A percentile compares a stretch with the other conserved stretches of the same genome.
Conservation (phyloP, 768 basidiomycete species). For the Suillus bovinus region DNA sequence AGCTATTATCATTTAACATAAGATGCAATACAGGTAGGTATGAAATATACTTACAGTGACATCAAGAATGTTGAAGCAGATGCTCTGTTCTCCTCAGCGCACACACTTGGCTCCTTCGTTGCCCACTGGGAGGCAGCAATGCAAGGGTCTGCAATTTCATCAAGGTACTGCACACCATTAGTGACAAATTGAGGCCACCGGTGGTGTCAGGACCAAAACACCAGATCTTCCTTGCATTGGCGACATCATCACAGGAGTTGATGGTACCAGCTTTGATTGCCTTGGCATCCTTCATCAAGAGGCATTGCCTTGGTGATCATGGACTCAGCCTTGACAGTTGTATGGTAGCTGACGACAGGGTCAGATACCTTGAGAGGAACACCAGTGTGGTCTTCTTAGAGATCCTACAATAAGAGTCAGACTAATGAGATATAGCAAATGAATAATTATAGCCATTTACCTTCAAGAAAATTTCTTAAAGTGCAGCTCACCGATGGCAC, state of each 20-base stretch:
- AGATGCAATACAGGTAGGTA: not conserved
- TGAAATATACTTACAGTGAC: constrained; percentile 67
- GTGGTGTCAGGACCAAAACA: constrained; percentile 99
- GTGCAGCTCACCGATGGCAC: constrained; percentile 98
- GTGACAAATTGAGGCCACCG: constrained; percentile 97
- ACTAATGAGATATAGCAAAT: not conserved
- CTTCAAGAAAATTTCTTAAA: constrained; percentile 93
- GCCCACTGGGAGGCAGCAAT: constrained; percentile 99
- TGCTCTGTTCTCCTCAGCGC: constrained; percentile 97
- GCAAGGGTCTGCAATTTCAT: constrained; percentile 99
- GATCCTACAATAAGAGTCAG: constrained; percentile 58
- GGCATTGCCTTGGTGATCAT: constrained; percentile 92
- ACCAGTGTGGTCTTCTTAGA: constrained; percentile 99
- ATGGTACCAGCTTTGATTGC: constrained; percentile 89
- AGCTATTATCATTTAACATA: constrained; percentile 47
- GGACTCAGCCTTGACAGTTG: constrained; percentile 96
- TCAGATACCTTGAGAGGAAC: constrained; percentile 98
- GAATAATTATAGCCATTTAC: constrained; percentile 35
- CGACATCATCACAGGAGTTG: constrained; percentile 93
- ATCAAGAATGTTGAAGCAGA: constrained; percentile 94
- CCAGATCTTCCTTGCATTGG: constrained; percentile 99
- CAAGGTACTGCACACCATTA: constrained; percentile 98
- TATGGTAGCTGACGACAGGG: constrained; percentile 95
- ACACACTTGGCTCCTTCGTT: constrained; percentile 96
- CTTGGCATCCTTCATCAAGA: constrained; percentile 87